Evolutionary conservation across 306 rosid species (phyloP), one percentile per base, ranked within the genome.

Genomic region (Senna siamea): DNA sequence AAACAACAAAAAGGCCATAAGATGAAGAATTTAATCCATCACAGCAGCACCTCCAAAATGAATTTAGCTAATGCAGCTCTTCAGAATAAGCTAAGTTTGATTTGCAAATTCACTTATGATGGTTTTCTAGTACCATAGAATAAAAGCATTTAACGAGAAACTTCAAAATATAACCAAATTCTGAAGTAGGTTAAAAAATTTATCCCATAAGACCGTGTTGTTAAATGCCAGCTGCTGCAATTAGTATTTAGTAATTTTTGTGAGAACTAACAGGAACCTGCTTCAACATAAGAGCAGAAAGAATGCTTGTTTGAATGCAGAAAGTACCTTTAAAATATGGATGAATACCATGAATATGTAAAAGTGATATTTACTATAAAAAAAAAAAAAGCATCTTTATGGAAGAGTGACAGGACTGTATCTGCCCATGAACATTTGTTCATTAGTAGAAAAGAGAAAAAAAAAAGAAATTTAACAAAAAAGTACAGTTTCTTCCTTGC

Each of bases 1-100:
- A 66, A 75, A 32, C 20, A 77, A 12, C 10, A 62, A 18, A 66
- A 57, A 56, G 66, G 44, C 17, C 48, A 56, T 12, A 26, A 62
- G n/a, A 68, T 56, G 66, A 66, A 68, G 14, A 68, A 72, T 41
- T 51, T 48, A 5, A 54, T 80, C 66, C 61, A 40, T 48, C 38
- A 35, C 11, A 77, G 28, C 52, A 73, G 54, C 46, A 63, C 22
- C 69, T 78, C 76, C 68, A 66, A 64, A 69, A 64, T 40, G 68
- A 53, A 63, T 47, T 61, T 62, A 35, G 82, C 34, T 0, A 17
- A 34, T 52, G 69, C 19, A 69, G 47, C 54, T 14, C 20, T 47
- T 73, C 51, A 47, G 40, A 53, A 28, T 38, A 62, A 72, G 67
- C 46, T 38, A 76, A 52, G 13, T 32, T 30, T 59, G 43, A 1